Base-by-base conservation (phyloP, 23 red algal species). In the Gracilaria domingensis region DNA sequence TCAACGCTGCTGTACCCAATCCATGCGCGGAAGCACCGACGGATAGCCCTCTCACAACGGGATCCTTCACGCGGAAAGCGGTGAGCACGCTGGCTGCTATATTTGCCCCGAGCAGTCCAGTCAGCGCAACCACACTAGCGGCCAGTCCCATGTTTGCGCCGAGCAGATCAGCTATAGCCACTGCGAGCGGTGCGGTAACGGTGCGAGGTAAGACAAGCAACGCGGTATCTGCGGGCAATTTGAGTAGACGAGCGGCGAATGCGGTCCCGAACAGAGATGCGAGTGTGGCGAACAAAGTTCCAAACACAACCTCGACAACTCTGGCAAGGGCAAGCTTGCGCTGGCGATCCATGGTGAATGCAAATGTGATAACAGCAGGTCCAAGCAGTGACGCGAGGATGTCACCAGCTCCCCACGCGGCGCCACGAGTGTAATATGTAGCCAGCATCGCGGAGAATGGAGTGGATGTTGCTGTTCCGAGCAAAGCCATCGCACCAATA, bases 161-260 rank as follows among this genome's bases (percentile, higher is more conserved):
- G 17, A 99, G 33, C 51, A 95, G 70, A 44, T 75, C 92, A 44
- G 97, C 91, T 17, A 96, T 95, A 44, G 91, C 80, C 29, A 99
- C 91, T n/a, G 97, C 97, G 29, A 99, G 84, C 26, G 97, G 97
- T 37, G 95, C 97, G 7, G 97, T 99, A 37, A 99, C 86, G n/a
- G 87, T 89, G 58, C 97, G 90, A 60, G 97, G 97, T 28, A 96
- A 37, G 9, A 96, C 75, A 17, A 91, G 75, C 40, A 96, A 33
- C 17, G 94, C 94, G 12, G 64, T 56, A 32, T 60, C 73, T 14
- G 93, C 71, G 0, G 90, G 30, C 75, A 95, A 13, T 24, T 81
- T 80, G 26, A 95, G 59, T 23, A 89, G 21, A 59, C 95, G 92
- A 53, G 85, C 97, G n/a, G 81, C 80, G n/a, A 65, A 45, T 32